These are phyloP conservation scores for Malassezia cuniculi DNA, from an alignment of 1,284 basidiomycete species.

Conservation along the genomic window DNA sequence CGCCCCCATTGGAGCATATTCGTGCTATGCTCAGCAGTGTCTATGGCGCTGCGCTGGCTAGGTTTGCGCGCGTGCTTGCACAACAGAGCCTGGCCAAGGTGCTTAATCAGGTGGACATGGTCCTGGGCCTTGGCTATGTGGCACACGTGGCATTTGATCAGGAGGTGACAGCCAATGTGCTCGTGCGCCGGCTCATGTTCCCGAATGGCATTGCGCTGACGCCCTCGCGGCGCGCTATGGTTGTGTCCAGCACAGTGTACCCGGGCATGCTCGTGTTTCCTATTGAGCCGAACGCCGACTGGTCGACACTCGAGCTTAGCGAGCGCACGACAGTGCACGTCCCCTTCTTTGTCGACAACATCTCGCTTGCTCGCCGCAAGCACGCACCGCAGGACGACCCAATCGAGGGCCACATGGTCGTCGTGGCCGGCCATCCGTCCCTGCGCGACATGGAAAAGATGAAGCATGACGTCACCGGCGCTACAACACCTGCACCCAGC, in stretches of 20 bases:
- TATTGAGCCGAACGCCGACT: conserved; percentile 1
- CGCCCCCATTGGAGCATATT: neutral
- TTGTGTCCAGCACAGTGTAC: conserved; percentile 1
- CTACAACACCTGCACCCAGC: too few relatives aligned
- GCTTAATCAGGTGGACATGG: conserved; percentile 1
- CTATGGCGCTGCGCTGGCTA: too few relatives aligned
- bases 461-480: neutral
- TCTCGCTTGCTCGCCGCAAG: neutral
- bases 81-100: too few relatives aligned
- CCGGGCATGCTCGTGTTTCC: conserved; percentile 8
- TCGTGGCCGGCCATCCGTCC: conserved; percentile 12
- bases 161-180: neutral
- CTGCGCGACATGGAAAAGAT: conserved; percentile 2
- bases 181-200: conserved; percentile 1
- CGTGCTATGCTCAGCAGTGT: conserved; percentile 1
- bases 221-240: conserved; percentile 1
- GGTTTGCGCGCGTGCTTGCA: too few relatives aligned
- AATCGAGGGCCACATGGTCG: conserved; percentile 3
- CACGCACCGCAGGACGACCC: conserved; percentile 1
- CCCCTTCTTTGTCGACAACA: conserved; percentile 13
- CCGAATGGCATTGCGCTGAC: conserved; percentile 10
- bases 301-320: neutral
- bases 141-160: conserved; percentile 1
- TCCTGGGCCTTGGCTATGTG: conserved; percentile 6
- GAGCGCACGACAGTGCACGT: neutral